These are phyloP conservation scores for Brassica carinata DNA, from an alignment of 345 rosid genomes.

Conservation along the genomic window DNA sequence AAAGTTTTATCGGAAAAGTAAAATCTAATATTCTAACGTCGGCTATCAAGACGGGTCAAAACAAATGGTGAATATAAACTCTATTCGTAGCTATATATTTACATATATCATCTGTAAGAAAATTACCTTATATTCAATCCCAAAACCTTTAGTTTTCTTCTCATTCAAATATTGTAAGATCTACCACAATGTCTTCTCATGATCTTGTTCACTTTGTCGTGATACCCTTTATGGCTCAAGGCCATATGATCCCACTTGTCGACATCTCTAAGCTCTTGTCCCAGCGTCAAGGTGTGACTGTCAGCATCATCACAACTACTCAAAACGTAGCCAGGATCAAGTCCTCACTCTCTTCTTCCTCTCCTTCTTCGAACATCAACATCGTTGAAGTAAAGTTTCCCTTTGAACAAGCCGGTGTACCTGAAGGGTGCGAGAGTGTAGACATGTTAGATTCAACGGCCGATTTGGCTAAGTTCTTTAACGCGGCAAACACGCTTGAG, in stretches of 20 bases:
- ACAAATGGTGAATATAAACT: conserved; percentile 9
- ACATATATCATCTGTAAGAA: not conserved
- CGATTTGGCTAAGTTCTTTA: conserved; percentile 27
- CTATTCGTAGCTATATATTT: not conserved
- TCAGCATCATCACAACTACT: conserved; percentile 47
- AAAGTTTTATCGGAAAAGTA: not conserved
- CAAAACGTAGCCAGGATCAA: conserved; percentile 37
- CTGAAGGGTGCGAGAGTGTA: conserved; percentile 46
- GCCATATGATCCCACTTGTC: conserved; percentile 54
- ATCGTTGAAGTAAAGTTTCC: conserved; percentile 37
- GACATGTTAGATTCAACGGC: conserved; percentile 39
- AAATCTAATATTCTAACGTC: not conserved
- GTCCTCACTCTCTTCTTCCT: conserved; percentile 30
- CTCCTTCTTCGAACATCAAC: conserved; percentile 22
- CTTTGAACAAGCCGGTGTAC: conserved; percentile 37
- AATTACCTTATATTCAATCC: not conserved
- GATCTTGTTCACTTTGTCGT: conserved; percentile 46
- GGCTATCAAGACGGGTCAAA: conserved; percentile 22
- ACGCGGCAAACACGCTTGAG: conserved; percentile 35
- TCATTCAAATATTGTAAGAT: not conserved
- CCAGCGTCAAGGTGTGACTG: conserved; percentile 35
- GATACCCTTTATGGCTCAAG: conserved; percentile 50
- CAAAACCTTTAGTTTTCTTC: not conserved
- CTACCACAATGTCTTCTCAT: conserved; percentile 26
- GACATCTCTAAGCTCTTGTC: conserved; percentile 49